Base-by-base conservation (phyloP, 2,329 filamentous ascomycete genomes). In the Beauveria sp. region DNA sequence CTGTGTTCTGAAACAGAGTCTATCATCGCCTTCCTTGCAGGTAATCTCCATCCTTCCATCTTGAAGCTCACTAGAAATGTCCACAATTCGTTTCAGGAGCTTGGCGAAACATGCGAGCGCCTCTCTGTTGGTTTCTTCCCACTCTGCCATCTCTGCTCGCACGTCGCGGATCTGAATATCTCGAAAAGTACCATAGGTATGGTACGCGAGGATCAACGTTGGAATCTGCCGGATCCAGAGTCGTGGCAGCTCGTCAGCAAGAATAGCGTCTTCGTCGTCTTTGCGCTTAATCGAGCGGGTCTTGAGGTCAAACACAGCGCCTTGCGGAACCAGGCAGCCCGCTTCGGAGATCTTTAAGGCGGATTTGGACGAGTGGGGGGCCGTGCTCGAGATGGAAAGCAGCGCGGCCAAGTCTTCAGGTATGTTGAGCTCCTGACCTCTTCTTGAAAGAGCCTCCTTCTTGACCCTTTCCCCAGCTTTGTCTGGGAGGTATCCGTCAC, bases 1-100 rank as follows among this genome's bases (percentile, higher is more conserved):
- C 62, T 66, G 65, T 56, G 66, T 64, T 18, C 66, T 63, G 18
- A 71, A 50, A 46, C 69, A 66, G 16, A 71, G 55, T 9, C n/a
- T 30, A 2, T 66, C 63, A 9, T 30, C 24, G 47, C 47, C 10
- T 26, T 50, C 47, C 9, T n/a, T 50, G 12, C 47, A 50, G 14
- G 47, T 50, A 24, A 50, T 16, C 24, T 30, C 26, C 24, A 50
- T 24, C 16, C 16, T 48, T 16, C 22, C 46, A 48, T 28, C 5
- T 22, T 22, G 6, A 18, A 14, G 12, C 14, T 48, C 6, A 4
- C 24, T 28, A 10, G 46, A 24, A 30, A 50, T 26, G 6, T 50
- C 24, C 24, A 28, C 16, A n/a, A 18, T 18, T 18, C 4, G 47
- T 16, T 4, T 26, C 6, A 50, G 24, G 14, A 50, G 47, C 18